Evolutionary conservation across 2,329 filamentous ascomycete genomes (phyloP).

Genomic region (Colletotrichum plurivorum): DNA sequence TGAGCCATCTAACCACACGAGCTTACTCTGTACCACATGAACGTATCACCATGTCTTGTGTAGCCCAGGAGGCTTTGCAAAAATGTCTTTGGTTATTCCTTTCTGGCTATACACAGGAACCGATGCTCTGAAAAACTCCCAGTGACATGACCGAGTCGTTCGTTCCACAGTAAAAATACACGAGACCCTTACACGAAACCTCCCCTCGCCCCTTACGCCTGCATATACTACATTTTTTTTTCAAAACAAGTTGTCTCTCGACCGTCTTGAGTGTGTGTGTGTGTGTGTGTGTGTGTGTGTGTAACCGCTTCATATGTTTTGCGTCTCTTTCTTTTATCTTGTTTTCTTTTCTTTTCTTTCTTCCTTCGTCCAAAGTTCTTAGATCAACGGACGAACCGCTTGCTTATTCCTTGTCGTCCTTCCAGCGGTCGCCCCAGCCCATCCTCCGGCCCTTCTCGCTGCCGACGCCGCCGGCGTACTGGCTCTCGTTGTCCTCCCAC

Average conservation of each 20-base stretch:
- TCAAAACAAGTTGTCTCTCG: neutral
- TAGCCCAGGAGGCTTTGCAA: neutral
- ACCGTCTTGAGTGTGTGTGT: neutral
- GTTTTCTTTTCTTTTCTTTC: constrained; percentile 6
- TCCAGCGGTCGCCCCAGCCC: constrained; percentile 52
- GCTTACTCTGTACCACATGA: neutral
- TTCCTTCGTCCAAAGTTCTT: neutral
- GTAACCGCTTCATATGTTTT: constrained; percentile 8
- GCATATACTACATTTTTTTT: constrained; percentile 28
- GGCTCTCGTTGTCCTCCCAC: constrained; percentile 80
- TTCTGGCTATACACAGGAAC: constrained; percentile 7
- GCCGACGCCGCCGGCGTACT: constrained; percentile 74
- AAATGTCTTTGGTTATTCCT: neutral
- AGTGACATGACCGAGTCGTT: constrained; percentile 6
- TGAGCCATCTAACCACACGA: neutral
- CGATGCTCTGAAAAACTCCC: constrained; percentile 31
- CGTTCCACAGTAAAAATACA: constrained; percentile 16
- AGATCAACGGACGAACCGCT: neutral
- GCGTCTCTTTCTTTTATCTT: neutral
- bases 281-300: neutral
- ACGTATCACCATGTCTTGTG: neutral
- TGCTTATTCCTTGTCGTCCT: constrained; percentile 46
- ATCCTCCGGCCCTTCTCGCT: constrained; percentile 58
- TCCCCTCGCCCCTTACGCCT: constrained; percentile 4
- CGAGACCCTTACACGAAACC: neutral